Percentiles rank a stretch among this genome's conserved stretches.
Conservation (phyloP, 768 basidiomycete genomes). For the Rhizopogon rudus region DNA sequence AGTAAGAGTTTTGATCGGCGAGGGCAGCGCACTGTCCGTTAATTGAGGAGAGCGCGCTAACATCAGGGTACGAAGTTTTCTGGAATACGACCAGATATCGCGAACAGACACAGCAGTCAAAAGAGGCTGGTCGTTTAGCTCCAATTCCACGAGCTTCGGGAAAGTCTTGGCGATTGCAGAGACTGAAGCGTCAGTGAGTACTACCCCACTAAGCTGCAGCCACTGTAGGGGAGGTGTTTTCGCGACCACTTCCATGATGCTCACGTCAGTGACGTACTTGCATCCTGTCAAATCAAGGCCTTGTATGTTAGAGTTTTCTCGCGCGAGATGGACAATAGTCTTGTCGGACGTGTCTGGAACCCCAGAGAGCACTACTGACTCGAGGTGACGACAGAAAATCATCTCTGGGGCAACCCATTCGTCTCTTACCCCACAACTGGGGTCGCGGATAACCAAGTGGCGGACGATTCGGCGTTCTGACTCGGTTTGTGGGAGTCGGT, state of each 20-base stretch:
- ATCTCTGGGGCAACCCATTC: conserved; percentile 56
- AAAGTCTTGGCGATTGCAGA: conserved; percentile 71
- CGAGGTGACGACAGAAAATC: conserved; percentile 55
- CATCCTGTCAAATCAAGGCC: conserved; percentile 78
- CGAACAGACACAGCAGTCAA: conserved; percentile 67
- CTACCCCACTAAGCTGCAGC: conserved; percentile 66
- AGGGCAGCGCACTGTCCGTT: conserved; percentile 78
- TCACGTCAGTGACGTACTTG: conserved; percentile 70
- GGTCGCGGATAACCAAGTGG: conserved; percentile 51
- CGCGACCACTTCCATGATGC: conserved; percentile 64
- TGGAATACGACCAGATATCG: conserved; percentile 79
- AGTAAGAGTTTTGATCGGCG: conserved; percentile 29
- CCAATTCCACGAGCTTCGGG: conserved; percentile 76
- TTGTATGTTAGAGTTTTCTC: conserved; percentile 59
- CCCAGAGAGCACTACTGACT: conserved; percentile 66
- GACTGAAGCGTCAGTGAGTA: conserved; percentile 57
- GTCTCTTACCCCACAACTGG: conserved; percentile 42
- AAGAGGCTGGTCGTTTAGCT: conserved; percentile 64
- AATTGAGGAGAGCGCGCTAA: conserved; percentile 73
- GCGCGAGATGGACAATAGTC: conserved; percentile 60
- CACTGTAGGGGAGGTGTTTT: conserved; percentile 66
- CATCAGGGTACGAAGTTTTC: conserved; percentile 70
- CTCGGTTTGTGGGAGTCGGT: conserved; percentile 54
- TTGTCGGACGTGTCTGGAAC: conserved; percentile 63
- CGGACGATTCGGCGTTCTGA: conserved; percentile 57